Evolutionary conservation across 345 rosid genomes (phyloP), one percentile per base, ranked within the genome.

Genomic region (Erucastrum elatum): DNA sequence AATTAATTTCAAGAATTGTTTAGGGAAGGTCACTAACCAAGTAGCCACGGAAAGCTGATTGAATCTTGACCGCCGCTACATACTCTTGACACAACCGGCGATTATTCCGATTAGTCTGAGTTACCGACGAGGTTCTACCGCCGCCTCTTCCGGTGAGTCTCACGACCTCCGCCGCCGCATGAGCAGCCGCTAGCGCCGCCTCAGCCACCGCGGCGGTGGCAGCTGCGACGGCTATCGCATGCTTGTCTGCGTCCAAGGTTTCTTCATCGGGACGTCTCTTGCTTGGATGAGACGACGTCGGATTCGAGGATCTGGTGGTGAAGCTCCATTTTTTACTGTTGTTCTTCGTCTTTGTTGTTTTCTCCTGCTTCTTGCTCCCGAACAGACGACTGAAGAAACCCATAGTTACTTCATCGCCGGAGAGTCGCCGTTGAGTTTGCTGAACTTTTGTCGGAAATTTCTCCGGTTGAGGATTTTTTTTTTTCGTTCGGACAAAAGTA

Each of bases 131-230:
- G 4, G 25, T 70, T 44, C 76, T 76, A 8, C 70, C 60, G 1
- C 69, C 75, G 0, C 88, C 62, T 70, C 67, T 15, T 34, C 74
- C 44, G 53, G 98, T 96, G 53, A 96, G 87, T 73, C 97, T 84
- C 13, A 93, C 98, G 0, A 92, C 98, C 82, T 96, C 96, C 0
- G 99, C 97, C 1, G 99, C 99, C 1, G 98, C 98, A 67, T 88
- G 92, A 8, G 97, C 98, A 1, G 98, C 97, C 0, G 94, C 91
- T 1, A 93, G 87, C 0, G 99, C 98, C 0, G 97, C 97, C 80
- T 93, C 94, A 5, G 97, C 97, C 3, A 87, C 98, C 0, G 91
- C 97, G 2, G 97, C 94, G 6, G 94, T 91, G 60, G 99, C 99
- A 1, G 94, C 87, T 3, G 98, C 99, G 5, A 95, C 97, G 2